Percentiles rank a stretch among this genome's conserved stretches.
These are phyloP conservation scores for Haplographium delicatum DNA, from an alignment of 495 filamentous ascomycete genomes.

Conservation along the genomic window DNA sequence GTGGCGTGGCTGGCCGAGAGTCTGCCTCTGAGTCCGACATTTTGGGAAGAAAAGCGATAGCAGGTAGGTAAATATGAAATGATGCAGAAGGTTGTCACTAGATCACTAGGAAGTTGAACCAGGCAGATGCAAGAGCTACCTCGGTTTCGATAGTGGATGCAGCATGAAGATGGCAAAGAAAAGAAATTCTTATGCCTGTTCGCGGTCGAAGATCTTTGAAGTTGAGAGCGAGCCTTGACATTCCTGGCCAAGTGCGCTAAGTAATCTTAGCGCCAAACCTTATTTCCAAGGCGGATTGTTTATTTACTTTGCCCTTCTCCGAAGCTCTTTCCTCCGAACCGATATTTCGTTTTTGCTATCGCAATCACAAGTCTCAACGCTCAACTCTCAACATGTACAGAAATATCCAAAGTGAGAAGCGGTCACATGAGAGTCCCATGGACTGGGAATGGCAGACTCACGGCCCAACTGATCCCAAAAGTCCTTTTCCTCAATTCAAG, in stretches of 20 bases:
- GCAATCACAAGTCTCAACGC: too few relatives aligned
- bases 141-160: too few relatives aligned
- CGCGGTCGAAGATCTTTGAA: background rate
- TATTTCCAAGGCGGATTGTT: slow-evolving; percentile 19
- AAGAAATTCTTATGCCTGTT: background rate
- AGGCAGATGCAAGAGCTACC: too few relatives aligned
- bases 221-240: background rate
- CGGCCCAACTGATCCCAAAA: slow-evolving; percentile 51
- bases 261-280: slow-evolving; percentile 10
- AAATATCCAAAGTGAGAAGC: slow-evolving; percentile 16
- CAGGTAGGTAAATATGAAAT: background rate
- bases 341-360: background rate
- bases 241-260: background rate
- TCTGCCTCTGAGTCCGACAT: slow-evolving; percentile 30
- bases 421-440: slow-evolving; percentile 57
- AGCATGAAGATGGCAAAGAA: too few relatives aligned
- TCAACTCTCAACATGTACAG: slow-evolving; percentile 16
- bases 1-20: slow-evolving; percentile 26
- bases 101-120: too few relatives aligned
- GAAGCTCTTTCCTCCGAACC: background rate
- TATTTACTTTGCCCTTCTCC: slow-evolving; percentile 11
- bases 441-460: slow-evolving; percentile 61
- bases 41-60: too few relatives aligned
- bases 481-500: slow-evolving; percentile 52
- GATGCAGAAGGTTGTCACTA: background rate